Evolutionary conservation across 2,329 filamentous ascomycete genomes (phyloP).

Genomic region (Verticillium tricorpus): DNA sequence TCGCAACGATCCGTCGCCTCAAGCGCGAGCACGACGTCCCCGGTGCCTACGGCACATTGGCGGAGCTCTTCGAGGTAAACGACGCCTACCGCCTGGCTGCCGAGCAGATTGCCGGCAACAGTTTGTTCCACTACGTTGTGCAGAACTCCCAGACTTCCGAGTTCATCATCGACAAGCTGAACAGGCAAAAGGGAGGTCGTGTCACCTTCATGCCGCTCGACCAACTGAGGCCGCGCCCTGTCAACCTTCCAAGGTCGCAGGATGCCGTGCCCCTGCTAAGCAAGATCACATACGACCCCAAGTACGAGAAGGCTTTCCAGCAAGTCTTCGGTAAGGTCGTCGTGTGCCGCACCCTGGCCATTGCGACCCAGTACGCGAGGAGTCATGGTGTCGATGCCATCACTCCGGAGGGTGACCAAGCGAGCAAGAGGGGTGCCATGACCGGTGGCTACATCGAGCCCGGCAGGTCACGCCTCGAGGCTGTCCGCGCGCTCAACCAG

Average conservation of each 20-base stretch:
- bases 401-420: constrained; percentile 89
- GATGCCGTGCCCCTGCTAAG: constrained; percentile 75
- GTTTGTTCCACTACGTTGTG: constrained; percentile 93
- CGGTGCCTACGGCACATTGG: constrained; percentile 87
- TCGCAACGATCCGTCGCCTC: constrained; percentile 80
- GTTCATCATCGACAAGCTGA: constrained; percentile 72
- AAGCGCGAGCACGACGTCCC: constrained; percentile 74
- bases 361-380: constrained; percentile 86
- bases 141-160: constrained; percentile 87
- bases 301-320: constrained; percentile 80
- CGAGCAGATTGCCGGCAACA: constrained; percentile 88
- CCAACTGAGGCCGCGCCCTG: constrained; percentile 64
- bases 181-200: constrained; percentile 75
- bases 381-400: constrained; percentile 91
- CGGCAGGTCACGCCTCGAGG: constrained; percentile 79
- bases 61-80: constrained; percentile 83
- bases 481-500: constrained; percentile 68
- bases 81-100: constrained; percentile 84
- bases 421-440: constrained; percentile 91
- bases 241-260: constrained; percentile 71
- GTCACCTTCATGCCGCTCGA: constrained; percentile 94
- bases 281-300: constrained; percentile 74
- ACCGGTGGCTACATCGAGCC: constrained; percentile 93
- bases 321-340: constrained; percentile 96
- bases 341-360: constrained; percentile 82